Percentiles rank a stretch among this genome's conserved stretches.
phyloP scores from a whole-genome alignment of 2,329 filamentous ascomycete genomes.

The Cytospora piceae region DNA sequence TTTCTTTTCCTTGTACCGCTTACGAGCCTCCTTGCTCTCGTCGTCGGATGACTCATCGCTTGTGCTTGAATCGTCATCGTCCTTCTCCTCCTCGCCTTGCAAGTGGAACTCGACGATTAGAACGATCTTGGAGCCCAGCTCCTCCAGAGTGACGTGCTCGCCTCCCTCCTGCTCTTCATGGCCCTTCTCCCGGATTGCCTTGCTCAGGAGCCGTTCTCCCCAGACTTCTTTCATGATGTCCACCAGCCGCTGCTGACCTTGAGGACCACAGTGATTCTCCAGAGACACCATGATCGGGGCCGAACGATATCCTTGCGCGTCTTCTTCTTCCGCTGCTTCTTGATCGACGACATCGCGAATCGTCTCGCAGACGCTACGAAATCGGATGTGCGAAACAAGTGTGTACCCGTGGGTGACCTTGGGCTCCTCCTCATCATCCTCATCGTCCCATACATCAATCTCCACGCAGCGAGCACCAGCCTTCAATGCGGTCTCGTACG shows the following conservation, averaged over 20 bases:
- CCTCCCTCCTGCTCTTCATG: constrained; percentile 57
- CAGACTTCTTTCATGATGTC: constrained; percentile 69
- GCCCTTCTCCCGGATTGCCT: constrained; percentile 59
- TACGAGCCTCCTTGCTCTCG: constrained; percentile 52
- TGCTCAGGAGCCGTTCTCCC: constrained; percentile 62
- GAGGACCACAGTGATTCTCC: constrained; percentile 66
- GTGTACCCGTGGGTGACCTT: constrained; percentile 75
- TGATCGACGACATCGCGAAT: constrained; percentile 65
- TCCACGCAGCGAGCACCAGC: constrained; percentile 72
- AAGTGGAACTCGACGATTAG: constrained; percentile 72
- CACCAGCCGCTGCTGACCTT: constrained; percentile 64
- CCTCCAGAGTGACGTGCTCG: constrained; percentile 60
- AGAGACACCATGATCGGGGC: constrained; percentile 67
- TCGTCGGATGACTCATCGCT: constrained; percentile 40
- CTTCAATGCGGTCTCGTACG: constrained; percentile 64
- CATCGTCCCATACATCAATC: constrained; percentile 73
- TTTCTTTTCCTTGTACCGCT: constrained; percentile 58
- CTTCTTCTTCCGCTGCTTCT: constrained; percentile 52
- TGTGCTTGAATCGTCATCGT: constrained; percentile 38
- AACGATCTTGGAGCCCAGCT: constrained; percentile 65
- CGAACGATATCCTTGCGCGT: constrained; percentile 44
- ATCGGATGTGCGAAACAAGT: constrained; percentile 66
- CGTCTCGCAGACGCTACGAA: constrained; percentile 67
- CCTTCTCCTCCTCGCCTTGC: constrained; percentile 48
- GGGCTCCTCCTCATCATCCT: constrained; percentile 62